Evolutionary conservation across 352 stramenopile genomes (phyloP), one percentile per base, ranked within the genome.

Genomic region (Globisporangium paroecandrum): DNA sequence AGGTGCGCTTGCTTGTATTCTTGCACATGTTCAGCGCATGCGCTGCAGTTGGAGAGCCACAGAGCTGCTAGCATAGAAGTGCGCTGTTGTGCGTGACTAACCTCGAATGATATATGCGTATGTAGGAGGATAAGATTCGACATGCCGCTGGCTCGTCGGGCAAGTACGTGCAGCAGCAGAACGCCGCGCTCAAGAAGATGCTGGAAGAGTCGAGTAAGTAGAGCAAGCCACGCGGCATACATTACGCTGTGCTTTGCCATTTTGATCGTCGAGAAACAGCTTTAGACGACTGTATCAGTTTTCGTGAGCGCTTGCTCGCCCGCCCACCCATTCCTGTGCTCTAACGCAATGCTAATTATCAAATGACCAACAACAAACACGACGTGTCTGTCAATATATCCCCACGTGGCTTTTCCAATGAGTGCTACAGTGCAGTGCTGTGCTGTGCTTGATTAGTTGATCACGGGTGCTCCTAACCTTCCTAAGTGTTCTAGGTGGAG

Each of bases 91-190:
- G 27, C 63, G 18, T 27, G 27, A 4, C 29, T 66, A 38, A 38
- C 32, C 32, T 38, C 32, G 57, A 43, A 27, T 58, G n/a, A 3
- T 20, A 20, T 32, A 24, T 49, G 22, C 64, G 51, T 22, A 22
- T 36, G 4, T 64, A 93, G 82, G 85, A 91, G 59, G 75, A 79
- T 36, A 75, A 89, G 65, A 93, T 93, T 62, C 83, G 85, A 8
- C 71, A 76, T 51, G 85, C 85, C 7, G 81, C 61, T 12, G 80
- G 79, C 10, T 68, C 66, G 59, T 84, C 78, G 3, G 71, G 68
- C 34, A 81, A 71, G 65, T 81, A 82, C 58, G 76, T 92, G 59
- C 60, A 77, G 64, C 79, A 88, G 65, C 85, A 94, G 72, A 92
- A 94, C 73, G 72, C 87, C 20, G 63, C 89, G 66, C 79, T 93